These are phyloP conservation scores for Tephrocybe rancida DNA, from an alignment of 768 basidiomycete species.

Conservation along the genomic window DNA sequence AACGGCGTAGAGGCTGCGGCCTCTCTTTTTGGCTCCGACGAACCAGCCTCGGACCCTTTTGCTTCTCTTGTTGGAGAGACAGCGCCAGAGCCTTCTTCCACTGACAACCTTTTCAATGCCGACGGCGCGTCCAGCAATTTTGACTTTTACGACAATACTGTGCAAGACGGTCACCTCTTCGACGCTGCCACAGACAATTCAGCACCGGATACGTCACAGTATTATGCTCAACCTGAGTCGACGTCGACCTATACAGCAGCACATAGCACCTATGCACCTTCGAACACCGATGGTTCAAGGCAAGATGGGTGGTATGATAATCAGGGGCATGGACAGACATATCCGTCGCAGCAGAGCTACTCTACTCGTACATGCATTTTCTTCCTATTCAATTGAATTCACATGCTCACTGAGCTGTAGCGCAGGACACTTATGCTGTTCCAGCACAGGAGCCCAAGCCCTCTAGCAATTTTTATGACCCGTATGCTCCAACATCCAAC, in stretches of 20 bases:
- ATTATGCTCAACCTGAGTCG: conserved; percentile 21
- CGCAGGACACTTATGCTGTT: conserved; percentile 11
- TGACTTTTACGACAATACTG: conserved; percentile 7
- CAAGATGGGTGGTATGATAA: conserved; percentile 34
- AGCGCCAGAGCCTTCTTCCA: conserved; percentile 26
- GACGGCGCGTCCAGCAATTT: conserved; percentile 11
- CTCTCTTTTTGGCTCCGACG: conserved; percentile 75
- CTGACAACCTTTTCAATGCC: conserved; percentile 19
- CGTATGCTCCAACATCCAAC: conserved; percentile 34
- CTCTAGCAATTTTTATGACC: conserved; percentile 27
- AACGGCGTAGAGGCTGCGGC: conserved; percentile 76
- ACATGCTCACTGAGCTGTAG: conserved; percentile 3
- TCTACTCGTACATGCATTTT: conserved; percentile 8
- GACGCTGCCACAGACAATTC: neutral
- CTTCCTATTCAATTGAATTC: neutral
- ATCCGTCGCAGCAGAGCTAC: conserved; percentile 22
- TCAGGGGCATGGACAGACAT: conserved; percentile 23
- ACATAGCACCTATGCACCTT: conserved; percentile 7
- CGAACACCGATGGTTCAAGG: conserved; percentile 7
- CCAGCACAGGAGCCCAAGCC: conserved; percentile 6
- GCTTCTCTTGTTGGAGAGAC: conserved; percentile 50
- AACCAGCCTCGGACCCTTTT: conserved; percentile 65
- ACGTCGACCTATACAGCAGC: conserved; percentile 11
- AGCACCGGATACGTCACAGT: conserved; percentile 18
- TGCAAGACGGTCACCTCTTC: neutral